Base-by-base conservation (phyloP, 441 rosid species). In the Heliophila coronopifolia region DNA sequence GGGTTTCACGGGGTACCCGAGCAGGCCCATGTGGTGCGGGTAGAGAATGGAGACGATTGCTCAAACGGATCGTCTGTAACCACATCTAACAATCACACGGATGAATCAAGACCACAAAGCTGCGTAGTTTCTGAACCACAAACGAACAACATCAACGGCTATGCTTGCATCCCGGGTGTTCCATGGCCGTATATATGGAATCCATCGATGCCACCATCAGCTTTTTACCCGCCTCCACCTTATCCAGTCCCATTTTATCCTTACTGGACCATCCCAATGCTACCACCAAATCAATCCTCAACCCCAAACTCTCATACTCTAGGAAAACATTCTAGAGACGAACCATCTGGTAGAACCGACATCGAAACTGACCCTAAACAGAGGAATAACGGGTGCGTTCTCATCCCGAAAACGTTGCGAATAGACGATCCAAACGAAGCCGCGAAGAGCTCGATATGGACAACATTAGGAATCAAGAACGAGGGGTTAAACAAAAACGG, bases 371-470 rank as follows among this genome's bases (percentile, higher is more conserved):
- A 75, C 53, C 56, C 42, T 15, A 52, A 51, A 44, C 70, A 31
- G 56, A 50, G 61, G 65, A 51, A n/a, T n/a, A n/a, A 24, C 8
- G 59, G 73, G 63, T 15, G 43, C 47, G 28, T 41, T 30, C 31
- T 85, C 44, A 78, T 75, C 37, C 95, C 97, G 0, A 90, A 86
- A 64, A 86, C 73, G 5, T 50, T 90, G 39, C 73, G 95, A 64
- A 72, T 83, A 26, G 93, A 77, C 43, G 91, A 86, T 49, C 97
- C 95, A 0, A 69, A 43, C 24, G 94, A 90, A 66, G 91, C 95
- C 1, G 94, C 97, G 7, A 90, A 79, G 72, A 90, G 97, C 63
- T 86, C 97, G 5, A 90, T 90, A 69, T 90, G 97, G 97, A 71
- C 83, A 58, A 86, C 95, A 0, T 72, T 86, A 0, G 97, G 95